phyloP scores from a whole-genome alignment of 176 grass and related monocot species.

The Cocos nucifera region DNA sequence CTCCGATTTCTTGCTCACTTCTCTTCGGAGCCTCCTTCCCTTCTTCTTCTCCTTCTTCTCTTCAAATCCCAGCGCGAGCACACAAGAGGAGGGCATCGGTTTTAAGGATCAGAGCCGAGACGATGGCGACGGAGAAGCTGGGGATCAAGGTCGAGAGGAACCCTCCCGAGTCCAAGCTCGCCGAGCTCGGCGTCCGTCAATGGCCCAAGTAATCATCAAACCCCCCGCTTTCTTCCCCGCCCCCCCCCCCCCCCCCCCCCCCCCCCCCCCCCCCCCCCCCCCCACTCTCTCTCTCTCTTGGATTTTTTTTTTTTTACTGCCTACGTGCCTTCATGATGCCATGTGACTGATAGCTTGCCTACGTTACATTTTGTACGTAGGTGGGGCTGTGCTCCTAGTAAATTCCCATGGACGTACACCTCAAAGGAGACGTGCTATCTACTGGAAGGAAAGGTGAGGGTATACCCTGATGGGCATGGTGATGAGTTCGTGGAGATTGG shows the following conservation, averaged over 20 bases:
- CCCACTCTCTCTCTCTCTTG: neutral
- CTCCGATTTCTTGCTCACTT: slow-evolving; percentile 17
- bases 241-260: neutral
- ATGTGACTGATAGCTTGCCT: neutral
- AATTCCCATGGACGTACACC: slow-evolving; percentile 84
- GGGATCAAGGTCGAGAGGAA: slow-evolving; percentile 74
- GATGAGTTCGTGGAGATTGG: slow-evolving; percentile 80
- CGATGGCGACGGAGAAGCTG: slow-evolving; percentile 82
- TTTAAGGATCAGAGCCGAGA: slow-evolving; percentile 35
- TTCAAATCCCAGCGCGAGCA: neutral
- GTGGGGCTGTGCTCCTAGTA: slow-evolving; percentile 84
- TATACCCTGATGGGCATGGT: slow-evolving; percentile 76
- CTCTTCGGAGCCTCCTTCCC: slow-evolving; percentile 3
- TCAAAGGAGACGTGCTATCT: slow-evolving; percentile 96
- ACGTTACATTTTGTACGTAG: slow-evolving; percentile 11
- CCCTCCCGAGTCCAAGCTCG: slow-evolving; percentile 72
- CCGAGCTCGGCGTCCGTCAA: slow-evolving; percentile 60
- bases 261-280: no score
- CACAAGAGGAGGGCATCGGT: slow-evolving; percentile 16
- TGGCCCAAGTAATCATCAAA: slow-evolving; percentile 54
- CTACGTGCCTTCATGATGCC: no score
- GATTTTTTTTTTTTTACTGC: neutral
- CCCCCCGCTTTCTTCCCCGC: neutral
- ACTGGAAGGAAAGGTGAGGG: slow-evolving; percentile 94
- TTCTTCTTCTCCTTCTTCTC: neutral